Evolutionary conservation across 129 eudicot genomes (phyloP), one percentile per base, ranked within the genome.

Genomic region (Saposhnikovia divaricata): DNA sequence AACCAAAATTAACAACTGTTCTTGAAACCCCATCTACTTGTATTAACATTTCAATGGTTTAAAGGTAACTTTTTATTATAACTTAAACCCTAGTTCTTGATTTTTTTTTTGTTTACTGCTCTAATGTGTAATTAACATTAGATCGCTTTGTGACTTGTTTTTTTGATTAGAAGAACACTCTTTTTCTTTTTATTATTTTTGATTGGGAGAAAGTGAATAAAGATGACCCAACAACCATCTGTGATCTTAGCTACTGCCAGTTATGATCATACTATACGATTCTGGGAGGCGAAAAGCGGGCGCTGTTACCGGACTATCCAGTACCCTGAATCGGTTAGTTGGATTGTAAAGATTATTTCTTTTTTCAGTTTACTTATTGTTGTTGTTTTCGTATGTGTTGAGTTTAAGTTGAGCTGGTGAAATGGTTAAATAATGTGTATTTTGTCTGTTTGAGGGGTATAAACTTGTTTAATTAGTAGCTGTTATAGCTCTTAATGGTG

Each of bases 221-320:
- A 63, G 80, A 93, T 93, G 98, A 89, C 83, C 78, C 98, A 89
- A 82, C 97, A 89, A 83, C 97, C 97, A 71, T 90, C 96, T 19
- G 98, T 95, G 81, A 85, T 95, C 75, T 79, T 95, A 23, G 98
- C 96, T n/a, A 95, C 97, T 1, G 99, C 99, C 18, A 95, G 99
- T 88, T 95, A 95, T 86, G 99, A 95, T 86, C 99, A 92, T 85
- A 92, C 99, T 16, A 95, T 95, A 85, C 85, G 94, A 80, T 95
- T 95, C 80, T 95, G 99, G 99, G 99, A 95, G 79, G 96, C 99
- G 5, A 88, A 92, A 79, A 92, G 96, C 51, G 99, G 97, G 23
- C 87, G 92, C 18, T 95, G 99, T 80, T 92, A 95, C 87, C 92
- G 97, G 40, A 95, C 96, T 79, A 90, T 95, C 38, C 99, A 95